Evolutionary conservation across 2,329 filamentous ascomycete species (phyloP).

Genomic region (Apiospora koreana): DNA sequence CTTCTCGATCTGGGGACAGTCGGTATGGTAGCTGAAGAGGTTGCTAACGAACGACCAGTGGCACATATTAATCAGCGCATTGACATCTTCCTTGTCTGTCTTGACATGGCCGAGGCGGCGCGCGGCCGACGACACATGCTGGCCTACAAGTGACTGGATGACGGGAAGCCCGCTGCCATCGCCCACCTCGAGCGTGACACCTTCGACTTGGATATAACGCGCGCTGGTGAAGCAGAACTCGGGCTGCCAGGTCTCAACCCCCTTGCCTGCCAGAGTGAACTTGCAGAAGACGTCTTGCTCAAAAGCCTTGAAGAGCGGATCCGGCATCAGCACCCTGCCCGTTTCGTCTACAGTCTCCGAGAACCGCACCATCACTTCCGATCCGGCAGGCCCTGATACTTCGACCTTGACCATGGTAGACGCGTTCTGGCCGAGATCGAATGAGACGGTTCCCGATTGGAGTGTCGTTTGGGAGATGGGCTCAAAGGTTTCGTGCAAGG

Average conservation of each 20-base stretch:
- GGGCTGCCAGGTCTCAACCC: neutral
- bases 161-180: constrained; percentile 29
- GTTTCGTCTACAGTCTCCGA: neutral
- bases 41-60: constrained; percentile 46
- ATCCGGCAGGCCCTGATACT: neutral
- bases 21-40: constrained; percentile 48
- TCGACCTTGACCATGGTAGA: neutral
- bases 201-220: constrained; percentile 42
- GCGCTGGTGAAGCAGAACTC: constrained; percentile 28
- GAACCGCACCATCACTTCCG: neutral
- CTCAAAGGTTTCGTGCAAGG: constrained; percentile 36
- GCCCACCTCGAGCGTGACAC: constrained; percentile 29
- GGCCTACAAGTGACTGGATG: constrained; percentile 35
- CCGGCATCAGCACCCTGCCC: neutral
- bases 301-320: neutral
- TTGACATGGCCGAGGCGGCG: constrained; percentile 36
- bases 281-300: neutral
- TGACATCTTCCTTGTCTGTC: constrained; percentile 42
- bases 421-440: neutral
- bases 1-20: constrained; percentile 48
- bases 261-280: neutral
- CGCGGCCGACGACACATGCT: constrained; percentile 41
- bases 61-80: constrained; percentile 42
- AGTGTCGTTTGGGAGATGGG: constrained; percentile 27
- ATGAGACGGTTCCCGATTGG: neutral